These are phyloP conservation scores for Irpex lacteus DNA, from an alignment of 1,284 basidiomycete species.

Conservation along the genomic window DNA sequence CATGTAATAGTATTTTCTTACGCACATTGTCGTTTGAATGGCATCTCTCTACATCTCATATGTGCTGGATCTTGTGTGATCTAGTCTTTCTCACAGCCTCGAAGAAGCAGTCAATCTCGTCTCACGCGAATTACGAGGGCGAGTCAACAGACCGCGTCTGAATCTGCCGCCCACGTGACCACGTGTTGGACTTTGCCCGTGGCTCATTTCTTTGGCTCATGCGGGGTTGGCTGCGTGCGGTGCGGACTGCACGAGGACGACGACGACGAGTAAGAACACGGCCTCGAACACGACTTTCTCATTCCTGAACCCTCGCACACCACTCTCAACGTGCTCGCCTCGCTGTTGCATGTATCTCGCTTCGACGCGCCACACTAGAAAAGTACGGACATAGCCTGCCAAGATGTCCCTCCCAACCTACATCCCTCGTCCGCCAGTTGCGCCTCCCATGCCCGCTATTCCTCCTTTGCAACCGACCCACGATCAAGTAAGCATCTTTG, in stretches of 20 bases:
- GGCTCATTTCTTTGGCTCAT: constrained; percentile 3
- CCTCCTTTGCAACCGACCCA: constrained; percentile 29
- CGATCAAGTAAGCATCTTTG: constrained; percentile 26
- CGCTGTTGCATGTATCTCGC: neutral
- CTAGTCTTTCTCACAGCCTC: neutral
- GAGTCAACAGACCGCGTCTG: neutral
- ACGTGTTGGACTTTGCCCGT: constrained; percentile 12
- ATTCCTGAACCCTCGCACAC: neutral
- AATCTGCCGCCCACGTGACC: constrained; percentile 6
- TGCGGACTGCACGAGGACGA: constrained; percentile 9
- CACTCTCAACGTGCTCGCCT: constrained; percentile 11
- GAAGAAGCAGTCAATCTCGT: no score
- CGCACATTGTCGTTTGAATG: neutral
- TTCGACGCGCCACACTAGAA: constrained; percentile 11
- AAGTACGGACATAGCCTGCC: constrained; percentile 4
- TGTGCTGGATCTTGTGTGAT: neutral
- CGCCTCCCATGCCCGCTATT: constrained; percentile 19
- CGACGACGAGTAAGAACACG: neutral
- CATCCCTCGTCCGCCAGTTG: constrained; percentile 27
- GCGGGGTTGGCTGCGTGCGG: constrained; percentile 4
- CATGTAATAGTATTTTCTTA: neutral
- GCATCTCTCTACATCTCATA: neutral
- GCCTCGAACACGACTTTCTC: neutral
- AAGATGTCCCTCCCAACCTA: constrained; percentile 24
- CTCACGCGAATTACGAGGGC: neutral